These are phyloP conservation scores for Miscanthus lutarioriparius DNA, from an alignment of 176 grass and related monocot species.

Conservation along the genomic window DNA sequence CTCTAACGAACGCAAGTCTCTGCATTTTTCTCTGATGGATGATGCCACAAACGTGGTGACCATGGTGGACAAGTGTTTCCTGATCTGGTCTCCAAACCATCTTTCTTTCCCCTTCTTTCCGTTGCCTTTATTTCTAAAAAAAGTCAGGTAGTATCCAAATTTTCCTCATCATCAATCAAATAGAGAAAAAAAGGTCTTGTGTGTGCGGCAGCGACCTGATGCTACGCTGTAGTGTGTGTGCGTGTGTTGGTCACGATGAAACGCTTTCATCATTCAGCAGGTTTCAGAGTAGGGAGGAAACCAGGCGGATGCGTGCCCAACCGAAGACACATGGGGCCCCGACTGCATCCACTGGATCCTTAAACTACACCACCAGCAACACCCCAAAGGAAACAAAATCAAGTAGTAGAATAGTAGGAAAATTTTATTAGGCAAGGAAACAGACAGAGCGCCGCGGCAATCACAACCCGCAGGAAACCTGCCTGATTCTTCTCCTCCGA, in stretches of 20 bases:
- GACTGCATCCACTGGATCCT: conserved; percentile 43
- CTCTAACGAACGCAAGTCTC: too few relatives aligned
- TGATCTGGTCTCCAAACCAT: too few relatives aligned
- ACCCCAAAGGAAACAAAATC: not conserved
- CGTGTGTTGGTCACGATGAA: not conserved
- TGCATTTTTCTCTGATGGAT: too few relatives aligned
- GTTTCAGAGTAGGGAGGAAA: not conserved
- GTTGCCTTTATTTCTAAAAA: too few relatives aligned
- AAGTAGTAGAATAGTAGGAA: not conserved
- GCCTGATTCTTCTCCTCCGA: conserved; percentile 26
- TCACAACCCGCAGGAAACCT: not conserved
- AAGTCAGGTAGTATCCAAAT: too few relatives aligned
- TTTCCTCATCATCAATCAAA: too few relatives aligned
- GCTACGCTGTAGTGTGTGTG: not conserved
- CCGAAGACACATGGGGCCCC: conserved; percentile 48
- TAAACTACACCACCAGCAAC: not conserved
- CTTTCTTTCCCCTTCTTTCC: too few relatives aligned
- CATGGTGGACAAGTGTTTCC: too few relatives aligned
- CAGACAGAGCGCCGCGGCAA: not conserved
- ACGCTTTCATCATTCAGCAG: not conserved
- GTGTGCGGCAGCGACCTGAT: not conserved
- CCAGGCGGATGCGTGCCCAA: conserved; percentile 32
- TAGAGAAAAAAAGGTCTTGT: too few relatives aligned
- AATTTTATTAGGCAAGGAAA: not conserved
- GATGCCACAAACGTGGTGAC: too few relatives aligned